A percentile compares a stretch with the other conserved stretches of the same genome.
phyloP scores from a whole-genome alignment of 1,139 yeast species.

The Debaryomyces udenii region DNA sequence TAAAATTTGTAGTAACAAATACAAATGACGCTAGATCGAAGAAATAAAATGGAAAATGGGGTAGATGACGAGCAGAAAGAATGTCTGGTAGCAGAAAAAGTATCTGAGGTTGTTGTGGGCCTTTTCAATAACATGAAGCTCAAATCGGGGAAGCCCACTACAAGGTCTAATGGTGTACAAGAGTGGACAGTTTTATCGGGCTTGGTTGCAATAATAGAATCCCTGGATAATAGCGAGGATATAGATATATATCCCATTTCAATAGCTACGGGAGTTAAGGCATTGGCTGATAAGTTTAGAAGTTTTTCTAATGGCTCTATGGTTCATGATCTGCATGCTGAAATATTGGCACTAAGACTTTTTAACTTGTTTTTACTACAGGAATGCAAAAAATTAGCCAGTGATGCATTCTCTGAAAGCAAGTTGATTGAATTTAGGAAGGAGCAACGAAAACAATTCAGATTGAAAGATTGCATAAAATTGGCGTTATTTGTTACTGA shows the following conservation, averaged over 20 bases:
- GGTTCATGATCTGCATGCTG: slow-evolving; percentile 91
- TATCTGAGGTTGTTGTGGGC: slow-evolving; percentile 18
- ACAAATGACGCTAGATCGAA: not conserved
- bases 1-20: too few relatives aligned
- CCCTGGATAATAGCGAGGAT: slow-evolving; percentile 10
- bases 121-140: slow-evolving; percentile 22
- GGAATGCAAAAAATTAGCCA: slow-evolving; percentile 22
- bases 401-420: slow-evolving; percentile 10
- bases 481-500: slow-evolving; percentile 73
- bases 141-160: slow-evolving; percentile 57
- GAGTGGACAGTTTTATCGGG: slow-evolving; percentile 92
- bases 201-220: slow-evolving; percentile 50
- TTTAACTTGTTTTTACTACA: slow-evolving; percentile 54
- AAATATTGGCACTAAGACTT: slow-evolving; percentile 68
- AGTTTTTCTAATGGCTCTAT: slow-evolving; percentile 56
- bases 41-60: slow-evolving; percentile 3
- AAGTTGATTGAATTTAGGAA: slow-evolving; percentile 13
- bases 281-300: slow-evolving; percentile 56
- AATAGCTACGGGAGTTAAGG: slow-evolving; percentile 82
- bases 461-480: slow-evolving; percentile 34
- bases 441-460: slow-evolving; percentile 20
- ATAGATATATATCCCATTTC: slow-evolving; percentile 42
- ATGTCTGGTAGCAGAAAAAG: slow-evolving; percentile 16
- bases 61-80: not conserved
- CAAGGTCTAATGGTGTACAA: slow-evolving; percentile 59